Conservation (phyloP, 1,139 yeast genomes). For the Yamadazyma spencermartinsiae region DNA sequence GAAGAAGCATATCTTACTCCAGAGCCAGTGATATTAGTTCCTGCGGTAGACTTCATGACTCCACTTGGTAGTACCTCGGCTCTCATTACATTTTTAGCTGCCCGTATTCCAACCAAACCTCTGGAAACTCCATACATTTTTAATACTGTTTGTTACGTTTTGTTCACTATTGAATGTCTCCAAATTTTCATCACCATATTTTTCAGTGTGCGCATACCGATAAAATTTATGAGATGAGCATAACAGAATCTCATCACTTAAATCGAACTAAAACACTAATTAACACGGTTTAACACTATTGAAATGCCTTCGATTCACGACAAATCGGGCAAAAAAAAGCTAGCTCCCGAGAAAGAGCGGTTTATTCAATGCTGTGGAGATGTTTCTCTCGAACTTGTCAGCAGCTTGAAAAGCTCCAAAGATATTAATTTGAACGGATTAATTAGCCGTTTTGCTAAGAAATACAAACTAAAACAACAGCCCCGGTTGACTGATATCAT, state of each 20-base stretch:
- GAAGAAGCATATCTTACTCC: constrained; percentile 2
- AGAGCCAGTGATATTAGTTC: too few species aligned
- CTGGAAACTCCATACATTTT: too few species aligned
- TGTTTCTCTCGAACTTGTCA: constrained; percentile 83
- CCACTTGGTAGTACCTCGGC: neutral
- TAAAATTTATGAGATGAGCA: neutral
- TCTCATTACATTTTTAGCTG: too few species aligned
- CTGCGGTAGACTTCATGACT: too few species aligned
- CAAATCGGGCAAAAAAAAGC: constrained; percentile 49
- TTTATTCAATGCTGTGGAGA: constrained; percentile 93
- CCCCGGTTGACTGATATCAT: constrained; percentile 95
- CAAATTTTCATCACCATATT: too few species aligned
- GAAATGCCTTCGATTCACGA: constrained; percentile 35
- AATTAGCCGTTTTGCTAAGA: constrained; percentile 81
- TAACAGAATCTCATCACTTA: too few species aligned
- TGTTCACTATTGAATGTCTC: too few species aligned
- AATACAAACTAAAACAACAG: constrained; percentile 86
- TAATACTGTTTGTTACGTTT: too few species aligned
- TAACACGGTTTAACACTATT: neutral
- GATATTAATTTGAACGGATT: constrained; percentile 91
- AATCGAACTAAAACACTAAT: neutral
- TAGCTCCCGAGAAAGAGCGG: constrained; percentile 87
- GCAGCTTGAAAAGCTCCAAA: constrained; percentile 68
- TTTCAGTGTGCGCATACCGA: too few species aligned
- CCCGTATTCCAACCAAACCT: too few species aligned